Evolutionary conservation across 345 rosid genomes (phyloP).

Genomic region (Gossypium mustelinum): DNA sequence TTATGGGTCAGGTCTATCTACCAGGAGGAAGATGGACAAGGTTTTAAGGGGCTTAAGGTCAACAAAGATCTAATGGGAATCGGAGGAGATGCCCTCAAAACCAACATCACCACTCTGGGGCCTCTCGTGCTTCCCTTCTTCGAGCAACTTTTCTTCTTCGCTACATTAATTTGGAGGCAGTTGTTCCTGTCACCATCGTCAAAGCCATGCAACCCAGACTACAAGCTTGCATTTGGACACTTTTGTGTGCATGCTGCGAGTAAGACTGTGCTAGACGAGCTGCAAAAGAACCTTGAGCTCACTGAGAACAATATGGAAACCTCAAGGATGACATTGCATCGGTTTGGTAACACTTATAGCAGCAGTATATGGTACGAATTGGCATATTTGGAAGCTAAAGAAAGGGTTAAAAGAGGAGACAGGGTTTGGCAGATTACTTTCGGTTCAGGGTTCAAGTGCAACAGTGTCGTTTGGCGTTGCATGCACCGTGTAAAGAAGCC

Average conservation of each 20-base stretch:
- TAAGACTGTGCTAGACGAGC: slow-evolving; percentile 79
- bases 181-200: slow-evolving; percentile 29
- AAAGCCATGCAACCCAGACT: slow-evolving; percentile 87
- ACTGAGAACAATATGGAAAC: slow-evolving; percentile 79
- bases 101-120: slow-evolving; percentile 93
- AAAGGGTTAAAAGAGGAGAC: slow-evolving; percentile 65
- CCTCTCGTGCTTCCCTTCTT: slow-evolving; percentile 90
- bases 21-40: slow-evolving; percentile 86
- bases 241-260: slow-evolving; percentile 86
- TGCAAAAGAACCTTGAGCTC: slow-evolving; percentile 75
- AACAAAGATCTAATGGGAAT: slow-evolving; percentile 84
- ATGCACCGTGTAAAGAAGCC: slow-evolving; percentile 69
- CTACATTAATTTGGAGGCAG: slow-evolving; percentile 47
- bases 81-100: slow-evolving; percentile 89
- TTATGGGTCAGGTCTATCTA: slow-evolving; percentile 51
- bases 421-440: slow-evolving; percentile 87
- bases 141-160: slow-evolving; percentile 85
- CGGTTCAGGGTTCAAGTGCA: slow-evolving; percentile 94
- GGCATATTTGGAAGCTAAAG: slow-evolving; percentile 88
- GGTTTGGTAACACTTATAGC: slow-evolving; percentile 91
- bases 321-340: slow-evolving; percentile 77
- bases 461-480: slow-evolving; percentile 80
- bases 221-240: slow-evolving; percentile 91
- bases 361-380: slow-evolving; percentile 91
- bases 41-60: slow-evolving; percentile 65